Evolutionary conservation across 176 grass and related monocot genomes (phyloP).

Genomic region (Oryza longistaminata): DNA sequence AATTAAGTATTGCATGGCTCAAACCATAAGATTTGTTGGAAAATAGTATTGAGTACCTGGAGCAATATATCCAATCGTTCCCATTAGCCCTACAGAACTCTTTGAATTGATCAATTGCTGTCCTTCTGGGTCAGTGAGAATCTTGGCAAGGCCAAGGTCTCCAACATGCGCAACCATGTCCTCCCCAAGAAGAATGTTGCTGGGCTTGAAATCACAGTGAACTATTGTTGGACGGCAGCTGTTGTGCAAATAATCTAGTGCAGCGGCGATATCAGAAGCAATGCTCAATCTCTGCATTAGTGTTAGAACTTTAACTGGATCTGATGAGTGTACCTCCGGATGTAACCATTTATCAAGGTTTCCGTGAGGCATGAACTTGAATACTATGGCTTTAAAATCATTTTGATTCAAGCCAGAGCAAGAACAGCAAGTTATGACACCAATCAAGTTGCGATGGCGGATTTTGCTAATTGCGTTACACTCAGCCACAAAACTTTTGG

Average conservation of each 20-base stretch:
- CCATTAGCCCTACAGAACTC: slow-evolving; percentile 34
- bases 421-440: slow-evolving; percentile 44
- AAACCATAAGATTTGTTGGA: not conserved
- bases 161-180: slow-evolving; percentile 45
- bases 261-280: slow-evolving; percentile 44
- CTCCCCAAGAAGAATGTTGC: slow-evolving; percentile 51
- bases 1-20: not conserved
- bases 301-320: not conserved
- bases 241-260: slow-evolving; percentile 59
- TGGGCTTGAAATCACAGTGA: slow-evolving; percentile 57
- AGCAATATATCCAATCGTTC: slow-evolving; percentile 59
- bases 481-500: slow-evolving; percentile 45
- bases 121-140: slow-evolving; percentile 17
- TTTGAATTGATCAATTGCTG: slow-evolving; percentile 32
- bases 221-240: slow-evolving; percentile 33
- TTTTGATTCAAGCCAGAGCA: slow-evolving; percentile 26
- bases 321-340: not conserved
- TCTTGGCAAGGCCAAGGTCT: slow-evolving; percentile 54
- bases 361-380: slow-evolving; percentile 54
- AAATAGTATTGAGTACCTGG: slow-evolving; percentile 39
- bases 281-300: slow-evolving; percentile 30
- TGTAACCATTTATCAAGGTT: slow-evolving; percentile 47
- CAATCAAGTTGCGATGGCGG: slow-evolving; percentile 55
- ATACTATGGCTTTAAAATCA: slow-evolving; percentile 57
- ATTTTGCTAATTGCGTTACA: slow-evolving; percentile 43